A percentile compares a stretch with the other conserved stretches of the same genome.
Evolutionary conservation across 2,329 filamentous ascomycete genomes (phyloP).

Genomic region (Fusarium proliferatum): DNA sequence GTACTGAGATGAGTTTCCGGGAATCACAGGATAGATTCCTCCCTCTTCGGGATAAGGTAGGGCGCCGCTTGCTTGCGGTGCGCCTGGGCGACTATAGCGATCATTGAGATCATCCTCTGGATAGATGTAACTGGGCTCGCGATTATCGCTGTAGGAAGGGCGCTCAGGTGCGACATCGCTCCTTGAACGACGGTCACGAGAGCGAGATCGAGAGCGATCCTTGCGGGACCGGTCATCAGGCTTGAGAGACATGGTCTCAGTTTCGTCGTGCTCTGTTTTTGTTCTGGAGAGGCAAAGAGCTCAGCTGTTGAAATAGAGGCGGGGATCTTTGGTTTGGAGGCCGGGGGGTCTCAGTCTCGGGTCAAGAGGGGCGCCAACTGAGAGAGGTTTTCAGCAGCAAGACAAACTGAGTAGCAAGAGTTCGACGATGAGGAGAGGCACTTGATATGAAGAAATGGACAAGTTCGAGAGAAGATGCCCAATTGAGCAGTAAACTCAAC

Average conservation of each 20-base stretch:
- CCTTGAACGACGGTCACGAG: constrained; percentile 51
- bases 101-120: constrained; percentile 57
- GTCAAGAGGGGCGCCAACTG: not conserved
- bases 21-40: constrained; percentile 52
- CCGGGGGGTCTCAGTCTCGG: constrained; percentile 5
- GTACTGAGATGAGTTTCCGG: constrained; percentile 52
- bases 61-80: constrained; percentile 49
- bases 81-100: constrained; percentile 48
- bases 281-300: constrained; percentile 8
- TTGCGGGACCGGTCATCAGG: constrained; percentile 59
- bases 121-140: constrained; percentile 57
- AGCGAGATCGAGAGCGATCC: constrained; percentile 61
- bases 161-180: constrained; percentile 48
- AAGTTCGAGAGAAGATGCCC: constrained; percentile 13
- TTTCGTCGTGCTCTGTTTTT: not conserved
- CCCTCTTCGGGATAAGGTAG: constrained; percentile 56
- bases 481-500: constrained; percentile 16
- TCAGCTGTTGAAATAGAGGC: constrained; percentile 17
- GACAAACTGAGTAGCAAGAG: not conserved
- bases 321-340: constrained; percentile 26
- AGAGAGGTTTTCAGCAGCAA: not conserved
- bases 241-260: constrained; percentile 61
- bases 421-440: not conserved
- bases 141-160: constrained; percentile 52
- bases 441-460: constrained; percentile 9